phyloP scores from a whole-genome alignment of 371 early-diverging fungal species.

The Mortierella sp. region DNA sequence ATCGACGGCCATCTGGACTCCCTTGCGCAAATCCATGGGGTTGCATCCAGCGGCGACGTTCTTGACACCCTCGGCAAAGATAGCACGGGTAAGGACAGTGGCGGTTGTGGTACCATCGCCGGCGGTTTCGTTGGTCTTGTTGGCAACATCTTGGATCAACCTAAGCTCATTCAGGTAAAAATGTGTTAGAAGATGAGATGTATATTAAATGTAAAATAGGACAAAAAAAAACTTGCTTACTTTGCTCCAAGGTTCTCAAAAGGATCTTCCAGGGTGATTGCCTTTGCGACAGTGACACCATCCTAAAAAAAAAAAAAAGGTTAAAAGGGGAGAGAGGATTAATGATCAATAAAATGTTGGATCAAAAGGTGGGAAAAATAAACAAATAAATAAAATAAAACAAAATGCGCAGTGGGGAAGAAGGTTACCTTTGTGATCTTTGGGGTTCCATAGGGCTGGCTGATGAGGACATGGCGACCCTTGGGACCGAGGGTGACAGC shows the following conservation, averaged over 20 bases:
- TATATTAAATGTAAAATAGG: not conserved
- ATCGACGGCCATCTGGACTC: conserved; percentile 95
- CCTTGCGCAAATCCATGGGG: conserved; percentile 97
- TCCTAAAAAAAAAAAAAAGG: conserved; percentile 72
- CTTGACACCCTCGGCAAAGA: conserved; percentile 98
- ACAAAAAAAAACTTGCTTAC: conserved; percentile 51
- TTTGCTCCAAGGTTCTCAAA: conserved; percentile 98
- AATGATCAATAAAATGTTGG: not conserved
- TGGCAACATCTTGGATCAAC: conserved; percentile 98
- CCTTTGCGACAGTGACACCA: conserved; percentile 98
- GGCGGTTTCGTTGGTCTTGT: conserved; percentile 98
- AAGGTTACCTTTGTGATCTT: conserved; percentile 93
- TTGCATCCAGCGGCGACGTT: conserved; percentile 99
- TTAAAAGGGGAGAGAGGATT: not conserved
- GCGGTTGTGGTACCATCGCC: conserved; percentile 99
- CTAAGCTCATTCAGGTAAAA: conserved; percentile 48
- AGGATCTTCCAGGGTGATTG: conserved; percentile 94
- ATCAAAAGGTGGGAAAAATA: not conserved
- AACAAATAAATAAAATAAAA: not conserved
- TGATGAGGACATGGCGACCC: conserved; percentile 98
- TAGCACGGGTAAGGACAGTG: conserved; percentile 97
- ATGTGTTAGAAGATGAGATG: not conserved
- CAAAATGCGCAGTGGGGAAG: not conserved
- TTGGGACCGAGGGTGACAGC: conserved; percentile 98
- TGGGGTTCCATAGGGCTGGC: conserved; percentile 97